Evolutionary conservation across 345 rosid genomes (phyloP), one percentile per base, ranked within the genome.

Genomic region (Eucalyptus guilfoylei): DNA sequence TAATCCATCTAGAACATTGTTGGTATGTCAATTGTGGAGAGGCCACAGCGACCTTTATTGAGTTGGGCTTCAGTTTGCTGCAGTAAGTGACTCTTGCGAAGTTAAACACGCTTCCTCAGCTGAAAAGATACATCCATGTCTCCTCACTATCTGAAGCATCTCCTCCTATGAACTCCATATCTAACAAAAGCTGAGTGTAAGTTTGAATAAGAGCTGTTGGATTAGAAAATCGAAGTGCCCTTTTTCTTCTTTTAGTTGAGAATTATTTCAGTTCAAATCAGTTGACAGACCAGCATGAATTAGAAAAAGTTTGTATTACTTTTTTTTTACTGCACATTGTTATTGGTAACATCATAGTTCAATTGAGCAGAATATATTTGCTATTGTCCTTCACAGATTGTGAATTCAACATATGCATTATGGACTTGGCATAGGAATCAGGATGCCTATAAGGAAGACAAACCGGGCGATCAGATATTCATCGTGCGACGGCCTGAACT

Each of bases 341-440:
- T 16, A 32, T 48, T 34, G 62, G 26, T 37, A 72, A 72, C 81
- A 72, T 37, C 14, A 26, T 72, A 86, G 62, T 49, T 30, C 44
- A 54, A 42, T 45, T 86, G 11, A 48, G 52, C 28, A 50, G 13
- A 48, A 19, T 24, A 49, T 23, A 44, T 19, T 88, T 37, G 32
- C 76, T 83, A 54, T 83, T 37, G 10, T 42, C n/a, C 50, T 64
- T 16, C 90, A 90, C 94, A 96, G 98, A 95, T 97, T 26, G 52
- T 94, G 92, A 97, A 96, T 89, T 94, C 95, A 49, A 96, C 98
- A 47, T 90, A 94, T 62, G 99, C 99, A 54, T 85, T 97, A 45
- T 96, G 99, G 99, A 94, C 93, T 44, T 97, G 99, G 99, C 96
- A 97, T 54, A 91, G 99, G 90, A 97, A 97, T 91, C 98, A 94